phyloP scores from a whole-genome alignment of 202 grass and related monocot species.

The Musa balbisiana region DNA sequence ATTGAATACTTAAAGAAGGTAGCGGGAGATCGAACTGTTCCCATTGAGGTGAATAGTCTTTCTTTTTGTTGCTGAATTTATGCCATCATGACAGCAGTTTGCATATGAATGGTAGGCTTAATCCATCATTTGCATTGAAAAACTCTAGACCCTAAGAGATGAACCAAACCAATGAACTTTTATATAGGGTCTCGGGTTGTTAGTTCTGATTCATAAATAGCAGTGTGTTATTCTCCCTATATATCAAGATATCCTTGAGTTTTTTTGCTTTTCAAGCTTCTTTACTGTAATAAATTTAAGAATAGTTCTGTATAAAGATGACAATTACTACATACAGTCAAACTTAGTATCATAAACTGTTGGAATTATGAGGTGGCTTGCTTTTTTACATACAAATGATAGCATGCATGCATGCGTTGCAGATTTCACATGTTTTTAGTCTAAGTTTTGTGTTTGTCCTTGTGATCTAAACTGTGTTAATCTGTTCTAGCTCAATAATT shows the following conservation, averaged over 20 bases:
- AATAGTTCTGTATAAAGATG: too few relatives aligned
- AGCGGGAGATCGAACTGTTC: slow-evolving; percentile 68
- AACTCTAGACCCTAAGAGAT: neutral
- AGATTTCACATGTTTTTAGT: too few relatives aligned
- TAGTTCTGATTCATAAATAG: neutral
- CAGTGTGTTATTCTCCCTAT: neutral
- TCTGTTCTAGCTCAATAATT: neutral
- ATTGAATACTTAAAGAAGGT: slow-evolving; percentile 61
- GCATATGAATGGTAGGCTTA: neutral
- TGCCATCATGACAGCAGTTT: neutral
- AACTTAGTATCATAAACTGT: too few relatives aligned
- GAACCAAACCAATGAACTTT: neutral
- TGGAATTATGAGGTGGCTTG: too few relatives aligned
- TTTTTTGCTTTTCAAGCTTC: neutral
- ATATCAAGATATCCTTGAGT: neutral
- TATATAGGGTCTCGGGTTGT: neutral
- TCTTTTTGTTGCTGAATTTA: slow-evolving; percentile 2
- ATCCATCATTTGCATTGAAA: neutral
- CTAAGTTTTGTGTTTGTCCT: too few relatives aligned
- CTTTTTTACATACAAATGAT: too few relatives aligned
- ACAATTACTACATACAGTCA: too few relatives aligned
- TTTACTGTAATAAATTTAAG: neutral
- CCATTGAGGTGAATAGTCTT: slow-evolving; percentile 56
- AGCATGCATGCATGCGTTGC: too few relatives aligned
- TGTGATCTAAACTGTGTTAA: too few relatives aligned